phyloP scores from a whole-genome alignment of 1,284 basidiomycete genomes.

The Termitomyces sp. region DNA sequence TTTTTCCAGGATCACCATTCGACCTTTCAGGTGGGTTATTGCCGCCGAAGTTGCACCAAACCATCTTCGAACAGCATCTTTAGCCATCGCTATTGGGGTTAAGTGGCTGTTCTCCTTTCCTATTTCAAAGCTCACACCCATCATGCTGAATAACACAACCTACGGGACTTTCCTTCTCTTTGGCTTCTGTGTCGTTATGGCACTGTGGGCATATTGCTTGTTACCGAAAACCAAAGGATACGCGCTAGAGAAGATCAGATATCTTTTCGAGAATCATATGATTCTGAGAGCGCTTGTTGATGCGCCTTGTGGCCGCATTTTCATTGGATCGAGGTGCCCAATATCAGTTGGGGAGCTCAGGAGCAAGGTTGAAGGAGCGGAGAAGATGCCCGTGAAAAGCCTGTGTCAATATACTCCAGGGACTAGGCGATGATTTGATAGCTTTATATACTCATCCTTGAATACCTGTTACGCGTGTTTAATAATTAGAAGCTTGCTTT shows the following conservation, averaged over 20 bases:
- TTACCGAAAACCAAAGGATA: constrained; percentile 44
- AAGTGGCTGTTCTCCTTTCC: constrained; percentile 47
- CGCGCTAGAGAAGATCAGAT: constrained; percentile 42
- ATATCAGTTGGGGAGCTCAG: constrained; percentile 14
- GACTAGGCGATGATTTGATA: background rate
- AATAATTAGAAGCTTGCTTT: background rate
- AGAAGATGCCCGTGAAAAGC: background rate
- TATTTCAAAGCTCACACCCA: constrained; percentile 46
- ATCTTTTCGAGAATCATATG: constrained; percentile 40
- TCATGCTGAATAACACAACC: constrained; percentile 41
- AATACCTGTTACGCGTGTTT: background rate
- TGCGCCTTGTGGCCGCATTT: constrained; percentile 39
- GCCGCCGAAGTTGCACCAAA: constrained; percentile 47
- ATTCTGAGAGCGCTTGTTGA: constrained; percentile 38
- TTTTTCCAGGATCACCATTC: background rate
- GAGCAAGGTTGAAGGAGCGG: background rate
- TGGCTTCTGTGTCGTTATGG: constrained; percentile 39
- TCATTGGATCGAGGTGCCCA: constrained; percentile 30
- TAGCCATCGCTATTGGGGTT: constrained; percentile 38
- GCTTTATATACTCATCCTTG: background rate
- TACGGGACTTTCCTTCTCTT: constrained; percentile 52
- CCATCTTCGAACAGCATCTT: constrained; percentile 38
- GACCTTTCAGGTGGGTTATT: constrained; percentile 32
- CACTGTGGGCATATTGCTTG: constrained; percentile 38
- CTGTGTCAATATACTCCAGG: constrained; percentile 1